Evolutionary conservation across 148 eudicot species (phyloP), one percentile per base, ranked within the genome.

Genomic region (Simmondsia chinensis): DNA sequence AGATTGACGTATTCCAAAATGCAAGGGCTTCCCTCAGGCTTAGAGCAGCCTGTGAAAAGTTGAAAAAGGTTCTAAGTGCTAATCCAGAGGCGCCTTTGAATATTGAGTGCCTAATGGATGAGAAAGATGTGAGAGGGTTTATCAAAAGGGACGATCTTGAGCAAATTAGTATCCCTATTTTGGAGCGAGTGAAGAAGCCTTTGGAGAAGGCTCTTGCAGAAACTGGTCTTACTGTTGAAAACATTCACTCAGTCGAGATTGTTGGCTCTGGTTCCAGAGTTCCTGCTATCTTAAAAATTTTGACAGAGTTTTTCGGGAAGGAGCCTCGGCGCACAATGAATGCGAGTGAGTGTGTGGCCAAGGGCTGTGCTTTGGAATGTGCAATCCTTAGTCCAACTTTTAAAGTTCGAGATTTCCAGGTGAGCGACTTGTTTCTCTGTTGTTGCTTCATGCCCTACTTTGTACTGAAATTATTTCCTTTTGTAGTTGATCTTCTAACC

Each of bases 241-340:
- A 74, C 34, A 82, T 91, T 21, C 80, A 91, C 45, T 62, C 95
- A 4, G 95, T 86, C 47, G 99, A 91, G 70, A 70, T 91, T 53
- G 95, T 85, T 49, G 99, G 95, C 59, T 91, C 97, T 15, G 88
- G 83, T 32, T 91, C 97, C 30, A 75, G 95, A 19, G 82, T 91
- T 52, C 97, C 97, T 21, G 85, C 95, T 1, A 33, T 91, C 7
- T 62, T 85, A 3, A 79, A 64, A 59, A 91, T 85, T 28, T 60
- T 85, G 75, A 76, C 94, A 0, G 94, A 91, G 33, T 91, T 82
- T 65, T 85, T 91, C 54, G 79, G 83, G 20, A 86, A 85, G 78
- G 99, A 91, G 56, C 95, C 99, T 24, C 72, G 94, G 35, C 83
- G 99, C 3, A 85, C 99, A 13, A 91, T 85, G 97, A 91, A 85